A percentile compares a stretch with the other conserved stretches of the same genome.
Evolutionary conservation across 495 filamentous ascomycete species (phyloP).

Genomic region (Aspergillus wentii): DNA sequence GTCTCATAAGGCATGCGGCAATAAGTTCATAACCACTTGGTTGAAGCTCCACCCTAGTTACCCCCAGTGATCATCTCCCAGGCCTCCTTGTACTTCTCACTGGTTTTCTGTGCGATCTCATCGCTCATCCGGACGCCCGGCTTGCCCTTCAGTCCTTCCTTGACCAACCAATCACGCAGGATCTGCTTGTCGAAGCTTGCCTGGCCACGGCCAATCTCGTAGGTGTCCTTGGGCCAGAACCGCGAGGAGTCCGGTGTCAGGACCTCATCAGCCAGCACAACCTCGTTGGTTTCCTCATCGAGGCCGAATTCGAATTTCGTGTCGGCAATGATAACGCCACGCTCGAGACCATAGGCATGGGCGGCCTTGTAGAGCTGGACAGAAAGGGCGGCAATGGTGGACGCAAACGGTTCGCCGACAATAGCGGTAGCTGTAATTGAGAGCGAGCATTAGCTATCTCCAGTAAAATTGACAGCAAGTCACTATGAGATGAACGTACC

Average conservation of each 20-base stretch:
- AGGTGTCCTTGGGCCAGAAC: constrained; percentile 79
- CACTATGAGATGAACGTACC: constrained; percentile 30
- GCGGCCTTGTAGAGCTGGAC: constrained; percentile 70
- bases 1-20: not conserved
- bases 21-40: constrained; percentile 2
- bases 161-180: constrained; percentile 79
- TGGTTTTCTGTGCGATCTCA: constrained; percentile 59
- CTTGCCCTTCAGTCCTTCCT: constrained; percentile 65
- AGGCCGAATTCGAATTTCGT: constrained; percentile 83
- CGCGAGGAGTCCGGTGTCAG: constrained; percentile 82
- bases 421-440: constrained; percentile 50
- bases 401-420: constrained; percentile 71
- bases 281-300: constrained; percentile 66
- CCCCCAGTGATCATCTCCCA: constrained; percentile 66
- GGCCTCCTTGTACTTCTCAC: constrained; percentile 61
- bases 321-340: constrained; percentile 88
- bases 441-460: too few species aligned
- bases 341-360: constrained; percentile 64
- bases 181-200: constrained; percentile 90
- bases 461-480: too few species aligned
- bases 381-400: constrained; percentile 65
- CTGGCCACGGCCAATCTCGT: constrained; percentile 69
- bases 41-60: constrained; percentile 9
- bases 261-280: constrained; percentile 89
- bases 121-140: constrained; percentile 62